Percentiles rank a stretch among this genome's conserved stretches.
These are phyloP conservation scores for Russula olivacea DNA, from an alignment of 768 basidiomycete species.

Conservation along the genomic window DNA sequence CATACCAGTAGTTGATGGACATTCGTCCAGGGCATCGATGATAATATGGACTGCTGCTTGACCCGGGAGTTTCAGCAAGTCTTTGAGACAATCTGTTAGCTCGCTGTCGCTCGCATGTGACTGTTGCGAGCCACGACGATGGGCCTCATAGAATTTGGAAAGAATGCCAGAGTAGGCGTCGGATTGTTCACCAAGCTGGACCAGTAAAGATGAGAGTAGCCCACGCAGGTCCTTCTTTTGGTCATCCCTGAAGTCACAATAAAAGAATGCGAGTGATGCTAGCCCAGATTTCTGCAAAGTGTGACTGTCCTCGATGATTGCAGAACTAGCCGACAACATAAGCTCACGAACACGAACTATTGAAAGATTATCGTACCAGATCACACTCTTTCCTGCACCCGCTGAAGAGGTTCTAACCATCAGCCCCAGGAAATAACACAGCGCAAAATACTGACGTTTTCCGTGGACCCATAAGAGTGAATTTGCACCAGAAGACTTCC, in stretches of 20 bases:
- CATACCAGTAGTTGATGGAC: not conserved
- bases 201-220: not conserved
- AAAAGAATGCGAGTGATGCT: conserved; percentile 4
- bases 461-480: conserved; percentile 9
- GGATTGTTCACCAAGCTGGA: conserved; percentile 1
- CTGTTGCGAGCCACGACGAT: not conserved
- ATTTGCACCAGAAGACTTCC: not conserved
- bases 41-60: not conserved
- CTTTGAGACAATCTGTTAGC: not conserved
- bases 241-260: conserved; percentile 3
- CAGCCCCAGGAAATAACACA: not conserved
- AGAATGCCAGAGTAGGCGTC: not conserved
- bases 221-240: not conserved
- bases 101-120: not conserved
- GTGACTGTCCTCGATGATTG: not conserved
- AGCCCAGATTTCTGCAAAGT: not conserved
- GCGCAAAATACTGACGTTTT: not conserved
- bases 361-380: not conserved
- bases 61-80: not conserved
- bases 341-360: not conserved
- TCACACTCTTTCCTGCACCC: conserved; percentile 3
- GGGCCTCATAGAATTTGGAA: not conserved
- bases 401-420: not conserved
- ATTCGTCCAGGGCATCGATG: conserved; percentile 9
- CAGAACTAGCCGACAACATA: not conserved